Evolutionary conservation across 352 stramenopile species (phyloP), one percentile per base, ranked within the genome.

Genomic region (Albugo laibachii): DNA sequence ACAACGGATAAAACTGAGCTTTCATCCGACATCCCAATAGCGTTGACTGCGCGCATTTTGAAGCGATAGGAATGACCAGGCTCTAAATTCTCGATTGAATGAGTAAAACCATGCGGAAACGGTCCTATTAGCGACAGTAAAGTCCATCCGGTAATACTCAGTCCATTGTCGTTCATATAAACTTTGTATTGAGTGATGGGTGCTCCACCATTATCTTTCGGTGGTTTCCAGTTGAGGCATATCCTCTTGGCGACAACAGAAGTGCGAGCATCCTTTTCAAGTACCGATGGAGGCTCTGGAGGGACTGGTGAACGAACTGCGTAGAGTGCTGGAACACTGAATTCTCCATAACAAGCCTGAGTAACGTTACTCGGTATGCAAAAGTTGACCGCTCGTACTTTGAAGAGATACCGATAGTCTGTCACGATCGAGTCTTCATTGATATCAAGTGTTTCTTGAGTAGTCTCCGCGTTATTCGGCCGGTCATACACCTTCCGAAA

Each of bases 311-410:
- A 51, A n/a, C 91, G 72, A 13, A 96, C 91, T 0, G 73, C 83
- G 56, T 95, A 97, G 40, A 92, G 75, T 14, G 82, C 63, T 0
- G 86, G 65, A 2, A 73, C 56, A 36, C 83, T 96, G 51, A 97
- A 97, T 13, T 64, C 58, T 2, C 88, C 88, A 48, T 83, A 83
- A 56, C 92, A 97, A 10, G 85, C 69, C 0, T 68, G 64, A 31
- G 64, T 72, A 0, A 57, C 27, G 38, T 93, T 70, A 13, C 75
- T 58, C 0, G 78, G 72, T 15, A 74, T 66, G 56, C 89, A 97
- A 47, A 96, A 95, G 57, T 96, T 98, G 31, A 97, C 62, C 6
- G 93, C 93, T 24, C 91, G 80, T 4, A 95, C 86, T 56, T 93
- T 84, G 57, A 97, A 96, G 18, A 71, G 59, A 60, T 97, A 98